These are phyloP conservation scores for Lactuca sativa DNA, from an alignment of 129 eudicot genomes.

Conservation along the genomic window DNA sequence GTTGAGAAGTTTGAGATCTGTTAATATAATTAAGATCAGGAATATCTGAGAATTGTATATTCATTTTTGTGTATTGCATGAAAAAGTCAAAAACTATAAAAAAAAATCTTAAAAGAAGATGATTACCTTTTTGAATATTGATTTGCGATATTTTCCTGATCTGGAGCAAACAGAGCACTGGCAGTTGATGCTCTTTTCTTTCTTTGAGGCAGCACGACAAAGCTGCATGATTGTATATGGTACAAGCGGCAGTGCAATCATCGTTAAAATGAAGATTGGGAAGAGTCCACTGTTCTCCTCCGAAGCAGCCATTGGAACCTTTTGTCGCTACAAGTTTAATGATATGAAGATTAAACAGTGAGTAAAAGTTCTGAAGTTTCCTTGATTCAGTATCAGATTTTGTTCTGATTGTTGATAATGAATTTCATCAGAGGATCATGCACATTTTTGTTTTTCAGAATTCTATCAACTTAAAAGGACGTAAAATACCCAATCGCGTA, in stretches of 20 bases:
- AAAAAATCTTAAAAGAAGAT: slow-evolving; percentile 7
- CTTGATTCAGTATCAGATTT: too few species aligned
- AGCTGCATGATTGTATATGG: slow-evolving; percentile 85
- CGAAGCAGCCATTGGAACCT: slow-evolving; percentile 61
- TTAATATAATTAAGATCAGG: slow-evolving; percentile 20
- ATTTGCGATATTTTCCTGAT: slow-evolving; percentile 85
- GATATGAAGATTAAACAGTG: neutral
- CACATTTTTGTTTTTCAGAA: neutral
- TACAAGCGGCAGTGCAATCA: slow-evolving; percentile 81
- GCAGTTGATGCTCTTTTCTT: slow-evolving; percentile 68
- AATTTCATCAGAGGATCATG: neutral
- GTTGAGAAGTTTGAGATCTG: slow-evolving; percentile 74
- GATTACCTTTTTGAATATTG: slow-evolving; percentile 58
- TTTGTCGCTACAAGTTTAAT: slow-evolving; percentile 8
- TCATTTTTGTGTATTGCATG: slow-evolving; percentile 1
- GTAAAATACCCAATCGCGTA: slow-evolving; percentile 1
- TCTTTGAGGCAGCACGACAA: slow-evolving; percentile 79
- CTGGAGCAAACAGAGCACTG: slow-evolving; percentile 71
- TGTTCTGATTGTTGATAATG: slow-evolving; percentile 6
- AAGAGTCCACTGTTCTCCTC: slow-evolving; percentile 83
- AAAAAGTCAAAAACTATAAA: neutral
- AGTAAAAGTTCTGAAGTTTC: too few species aligned
- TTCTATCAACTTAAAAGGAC: neutral
- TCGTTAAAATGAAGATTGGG: slow-evolving; percentile 89
- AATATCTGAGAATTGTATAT: neutral